phyloP scores from a whole-genome alignment of 2,329 filamentous ascomycete species.

The Hypoxylon sp. region DNA sequence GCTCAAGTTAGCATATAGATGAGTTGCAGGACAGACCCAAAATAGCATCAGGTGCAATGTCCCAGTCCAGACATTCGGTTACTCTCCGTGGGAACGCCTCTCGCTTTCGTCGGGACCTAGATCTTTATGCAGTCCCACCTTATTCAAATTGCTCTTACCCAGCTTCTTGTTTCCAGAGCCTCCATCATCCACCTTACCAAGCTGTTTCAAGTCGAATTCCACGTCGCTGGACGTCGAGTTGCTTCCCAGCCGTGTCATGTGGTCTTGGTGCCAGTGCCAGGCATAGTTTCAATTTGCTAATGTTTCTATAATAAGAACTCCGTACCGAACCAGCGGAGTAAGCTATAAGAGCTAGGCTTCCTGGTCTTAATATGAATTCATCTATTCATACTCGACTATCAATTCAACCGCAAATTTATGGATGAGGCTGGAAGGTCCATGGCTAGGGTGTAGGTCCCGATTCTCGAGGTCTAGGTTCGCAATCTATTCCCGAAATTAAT shows the following conservation, averaged over 20 bases:
- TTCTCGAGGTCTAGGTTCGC: slow-evolving; percentile 46
- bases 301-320: slow-evolving; percentile 52
- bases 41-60: slow-evolving; percentile 53
- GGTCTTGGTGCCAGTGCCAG: slow-evolving; percentile 14
- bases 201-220: slow-evolving; percentile 19
- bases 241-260: slow-evolving; percentile 38
- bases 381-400: slow-evolving; percentile 56
- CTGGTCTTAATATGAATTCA: slow-evolving; percentile 61
- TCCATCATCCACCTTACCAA: slow-evolving; percentile 34
- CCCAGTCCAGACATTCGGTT: slow-evolving; percentile 28
- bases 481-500: slow-evolving; percentile 43
- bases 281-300: slow-evolving; percentile 40
- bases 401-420: slow-evolving; percentile 62
- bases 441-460: slow-evolving; percentile 39
- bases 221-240: slow-evolving; percentile 32
- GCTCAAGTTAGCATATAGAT: slow-evolving; percentile 1
- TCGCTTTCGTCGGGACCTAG: slow-evolving; percentile 44
- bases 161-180: slow-evolving; percentile 39
- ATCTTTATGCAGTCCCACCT: slow-evolving; percentile 41
- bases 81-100: slow-evolving; percentile 29
- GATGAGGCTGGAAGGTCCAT: slow-evolving; percentile 50
- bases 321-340: slow-evolving; percentile 39
- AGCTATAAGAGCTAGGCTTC: slow-evolving; percentile 51
- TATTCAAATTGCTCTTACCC: slow-evolving; percentile 29
- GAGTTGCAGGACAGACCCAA: slow-evolving; percentile 48